These are phyloP conservation scores for Lentinula sp. DNA, from an alignment of 768 basidiomycete genomes.

Conservation along the genomic window DNA sequence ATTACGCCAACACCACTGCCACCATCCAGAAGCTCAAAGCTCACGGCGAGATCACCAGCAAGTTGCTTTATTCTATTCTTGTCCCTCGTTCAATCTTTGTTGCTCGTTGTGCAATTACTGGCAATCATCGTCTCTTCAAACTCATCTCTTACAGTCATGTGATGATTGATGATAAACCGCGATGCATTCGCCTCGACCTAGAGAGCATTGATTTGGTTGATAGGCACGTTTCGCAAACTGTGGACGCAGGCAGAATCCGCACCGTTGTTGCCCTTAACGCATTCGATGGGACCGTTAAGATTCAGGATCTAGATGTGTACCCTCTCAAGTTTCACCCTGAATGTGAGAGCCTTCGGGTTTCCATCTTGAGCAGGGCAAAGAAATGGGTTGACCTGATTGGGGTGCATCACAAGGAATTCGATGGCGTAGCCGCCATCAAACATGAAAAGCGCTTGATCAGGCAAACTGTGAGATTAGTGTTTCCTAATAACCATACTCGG, in stretches of 20 bases:
- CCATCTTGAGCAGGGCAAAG: slow-evolving; percentile 42
- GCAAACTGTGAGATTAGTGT: slow-evolving; percentile 36
- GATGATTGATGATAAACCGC: slow-evolving; percentile 25
- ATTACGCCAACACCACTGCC: slow-evolving; percentile 43
- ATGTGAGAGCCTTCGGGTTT: slow-evolving; percentile 32
- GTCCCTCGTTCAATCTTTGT: slow-evolving; percentile 48
- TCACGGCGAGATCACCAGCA: slow-evolving; percentile 54
- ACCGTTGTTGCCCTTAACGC: slow-evolving; percentile 32
- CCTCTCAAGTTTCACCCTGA: slow-evolving; percentile 48
- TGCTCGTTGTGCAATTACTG: slow-evolving; percentile 46
- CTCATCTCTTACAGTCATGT: slow-evolving; percentile 34
- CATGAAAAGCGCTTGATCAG: slow-evolving; percentile 28
- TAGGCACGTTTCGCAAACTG: slow-evolving; percentile 22
- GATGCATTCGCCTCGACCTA: slow-evolving; percentile 37
- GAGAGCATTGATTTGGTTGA: slow-evolving; percentile 51
- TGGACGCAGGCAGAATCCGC: slow-evolving; percentile 33
- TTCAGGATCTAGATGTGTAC: slow-evolving; percentile 43
- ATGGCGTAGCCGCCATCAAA: slow-evolving; percentile 43
- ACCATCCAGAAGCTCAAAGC: slow-evolving; percentile 40
- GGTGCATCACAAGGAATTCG: slow-evolving; percentile 50
- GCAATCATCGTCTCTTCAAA: slow-evolving; percentile 43
- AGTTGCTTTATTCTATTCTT: slow-evolving; percentile 49
- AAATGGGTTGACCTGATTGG: slow-evolving; percentile 52
- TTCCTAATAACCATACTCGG: neutral
- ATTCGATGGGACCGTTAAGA: slow-evolving; percentile 46